These are phyloP conservation scores for Cyphellophora europaea DNA, from an alignment of 2,329 filamentous ascomycete species.

Conservation along the genomic window DNA sequence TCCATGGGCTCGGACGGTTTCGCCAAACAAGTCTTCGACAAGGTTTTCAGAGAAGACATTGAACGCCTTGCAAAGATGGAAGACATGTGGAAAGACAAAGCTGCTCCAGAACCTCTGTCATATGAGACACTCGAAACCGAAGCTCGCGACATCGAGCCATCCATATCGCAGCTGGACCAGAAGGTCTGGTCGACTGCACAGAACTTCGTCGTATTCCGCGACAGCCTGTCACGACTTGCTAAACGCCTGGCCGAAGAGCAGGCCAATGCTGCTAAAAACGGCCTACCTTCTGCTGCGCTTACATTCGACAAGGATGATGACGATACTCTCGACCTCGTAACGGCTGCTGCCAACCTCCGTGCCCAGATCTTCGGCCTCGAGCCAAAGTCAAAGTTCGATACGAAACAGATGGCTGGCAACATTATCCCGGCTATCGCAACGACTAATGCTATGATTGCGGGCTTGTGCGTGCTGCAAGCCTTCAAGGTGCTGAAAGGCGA, in stretches of 20 bases:
- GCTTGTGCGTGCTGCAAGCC: slow-evolving; percentile 81
- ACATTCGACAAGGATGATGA: slow-evolving; percentile 95
- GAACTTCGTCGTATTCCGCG: slow-evolving; percentile 76
- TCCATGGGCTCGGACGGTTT: slow-evolving; percentile 74
- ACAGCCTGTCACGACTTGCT: slow-evolving; percentile 68
- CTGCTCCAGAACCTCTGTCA: slow-evolving; percentile 62
- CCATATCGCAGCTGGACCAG: slow-evolving; percentile 59
- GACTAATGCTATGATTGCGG: slow-evolving; percentile 92
- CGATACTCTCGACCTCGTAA: slow-evolving; percentile 90
- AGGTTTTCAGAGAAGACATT: slow-evolving; percentile 83
- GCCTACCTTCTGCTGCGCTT: slow-evolving; percentile 48
- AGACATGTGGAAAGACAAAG: slow-evolving; percentile 89
- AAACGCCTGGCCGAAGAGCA: slow-evolving; percentile 61
- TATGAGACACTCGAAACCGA: slow-evolving; percentile 54
- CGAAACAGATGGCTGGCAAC: slow-evolving; percentile 98
- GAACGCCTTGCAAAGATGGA: slow-evolving; percentile 74
- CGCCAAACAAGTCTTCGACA: slow-evolving; percentile 73
- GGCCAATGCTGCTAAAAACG: slow-evolving; percentile 37
- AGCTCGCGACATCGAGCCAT: slow-evolving; percentile 39
- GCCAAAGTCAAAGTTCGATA: slow-evolving; percentile 82
- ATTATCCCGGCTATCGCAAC: slow-evolving; percentile 98
- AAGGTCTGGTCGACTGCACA: slow-evolving; percentile 71
- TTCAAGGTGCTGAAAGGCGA: slow-evolving; percentile 79
- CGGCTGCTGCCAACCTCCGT: slow-evolving; percentile 80
- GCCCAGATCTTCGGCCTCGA: slow-evolving; percentile 86